These are phyloP conservation scores for Tricholoma terreum DNA, from an alignment of 768 basidiomycete genomes.

Conservation along the genomic window DNA sequence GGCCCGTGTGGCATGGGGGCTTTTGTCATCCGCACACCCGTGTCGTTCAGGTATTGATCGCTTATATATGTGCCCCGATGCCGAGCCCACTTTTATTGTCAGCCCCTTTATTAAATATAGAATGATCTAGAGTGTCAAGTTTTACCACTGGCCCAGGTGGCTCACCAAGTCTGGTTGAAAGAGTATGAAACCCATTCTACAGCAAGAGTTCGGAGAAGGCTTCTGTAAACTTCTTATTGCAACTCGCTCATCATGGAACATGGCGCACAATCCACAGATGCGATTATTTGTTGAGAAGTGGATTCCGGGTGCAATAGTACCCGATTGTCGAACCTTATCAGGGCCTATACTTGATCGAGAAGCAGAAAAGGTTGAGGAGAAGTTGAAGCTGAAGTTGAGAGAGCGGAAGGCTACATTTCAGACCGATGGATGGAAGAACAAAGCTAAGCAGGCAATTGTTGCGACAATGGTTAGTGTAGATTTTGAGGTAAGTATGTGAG, in stretches of 20 bases:
- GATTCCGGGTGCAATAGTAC: too few relatives aligned
- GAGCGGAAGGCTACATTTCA: slow-evolving; percentile 18
- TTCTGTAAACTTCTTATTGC: slow-evolving; percentile 14
- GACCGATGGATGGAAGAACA: slow-evolving; percentile 31
- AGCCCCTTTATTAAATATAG: too few relatives aligned
- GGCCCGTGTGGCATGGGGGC: too few relatives aligned
- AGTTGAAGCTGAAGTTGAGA: too few relatives aligned
- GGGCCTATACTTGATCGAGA: slow-evolving; percentile 16
- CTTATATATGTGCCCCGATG: too few relatives aligned
- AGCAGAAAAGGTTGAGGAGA: slow-evolving; percentile 8
- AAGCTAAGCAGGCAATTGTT: slow-evolving; percentile 20
- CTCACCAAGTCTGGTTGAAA: too few relatives aligned
- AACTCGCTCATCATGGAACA: slow-evolving; percentile 19
- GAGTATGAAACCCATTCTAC: slow-evolving; percentile 1
- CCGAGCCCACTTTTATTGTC: too few relatives aligned
- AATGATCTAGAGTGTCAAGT: too few relatives aligned
- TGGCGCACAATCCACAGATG: slow-evolving; percentile 17
- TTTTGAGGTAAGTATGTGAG: slow-evolving; percentile 15
- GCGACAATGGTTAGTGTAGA: slow-evolving; percentile 24
- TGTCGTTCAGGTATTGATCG: too few relatives aligned
- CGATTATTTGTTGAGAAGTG: slow-evolving; percentile 19
- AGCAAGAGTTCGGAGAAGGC: slow-evolving; percentile 13
- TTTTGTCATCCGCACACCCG: too few relatives aligned
- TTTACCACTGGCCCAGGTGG: too few relatives aligned
- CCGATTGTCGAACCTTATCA: too few relatives aligned